phyloP scores from a whole-genome alignment of 2,329 filamentous ascomycete species.

The Calonectria multiphialidica region DNA sequence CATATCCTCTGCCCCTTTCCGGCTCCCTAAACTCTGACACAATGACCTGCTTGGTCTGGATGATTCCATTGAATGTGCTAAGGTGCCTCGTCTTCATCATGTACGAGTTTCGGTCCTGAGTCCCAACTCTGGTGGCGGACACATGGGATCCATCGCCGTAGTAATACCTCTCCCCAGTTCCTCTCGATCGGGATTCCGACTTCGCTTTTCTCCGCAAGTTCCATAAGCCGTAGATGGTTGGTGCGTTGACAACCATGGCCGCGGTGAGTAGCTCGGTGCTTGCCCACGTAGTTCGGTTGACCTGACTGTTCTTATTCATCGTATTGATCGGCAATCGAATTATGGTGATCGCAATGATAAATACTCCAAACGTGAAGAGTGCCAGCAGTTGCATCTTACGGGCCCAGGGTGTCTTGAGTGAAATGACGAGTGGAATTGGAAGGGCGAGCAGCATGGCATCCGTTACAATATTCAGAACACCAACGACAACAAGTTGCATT shows the following conservation, averaged over 20 bases:
- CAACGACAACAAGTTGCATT: slow-evolving; percentile 35
- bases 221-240: slow-evolving; percentile 51
- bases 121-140: not conserved
- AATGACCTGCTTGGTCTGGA: slow-evolving; percentile 23
- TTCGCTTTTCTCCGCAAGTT: slow-evolving; percentile 42
- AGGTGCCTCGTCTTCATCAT: slow-evolving; percentile 8
- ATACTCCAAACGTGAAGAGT: slow-evolving; percentile 52
- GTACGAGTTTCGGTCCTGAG: slow-evolving; percentile 5
- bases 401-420: slow-evolving; percentile 42
- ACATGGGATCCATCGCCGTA: slow-evolving; percentile 12
- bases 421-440: slow-evolving; percentile 43
- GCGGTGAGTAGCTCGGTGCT: slow-evolving; percentile 51
- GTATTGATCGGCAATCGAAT: slow-evolving; percentile 53
- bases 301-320: slow-evolving; percentile 48
- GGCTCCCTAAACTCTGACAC: slow-evolving; percentile 9
- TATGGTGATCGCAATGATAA: slow-evolving; percentile 55
- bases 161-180: slow-evolving; percentile 4
- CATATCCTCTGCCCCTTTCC: slow-evolving; percentile 16
- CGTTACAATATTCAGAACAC: slow-evolving; percentile 41
- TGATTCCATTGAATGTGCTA: slow-evolving; percentile 11
- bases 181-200: slow-evolving; percentile 13
- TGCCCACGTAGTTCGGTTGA: slow-evolving; percentile 53
- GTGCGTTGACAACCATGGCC: slow-evolving; percentile 52
- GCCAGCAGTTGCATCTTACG: slow-evolving; percentile 48
- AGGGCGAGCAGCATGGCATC: slow-evolving; percentile 44